Evolutionary conservation across 495 filamentous ascomycete species (phyloP).

Genomic region (Venustampulla echinocandica): DNA sequence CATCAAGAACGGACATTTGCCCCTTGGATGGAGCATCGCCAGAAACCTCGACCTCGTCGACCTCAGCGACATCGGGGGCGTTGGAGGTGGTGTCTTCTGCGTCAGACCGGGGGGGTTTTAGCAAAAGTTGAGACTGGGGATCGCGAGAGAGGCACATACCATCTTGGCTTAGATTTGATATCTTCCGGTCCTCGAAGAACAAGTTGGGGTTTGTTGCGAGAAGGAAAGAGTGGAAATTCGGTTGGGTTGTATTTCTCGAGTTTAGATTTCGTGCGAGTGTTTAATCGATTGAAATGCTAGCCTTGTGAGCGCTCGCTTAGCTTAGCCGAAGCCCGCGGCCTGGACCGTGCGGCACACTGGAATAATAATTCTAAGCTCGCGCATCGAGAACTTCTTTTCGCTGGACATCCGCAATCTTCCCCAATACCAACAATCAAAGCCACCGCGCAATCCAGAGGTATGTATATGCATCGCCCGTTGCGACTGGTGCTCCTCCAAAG

Average conservation of each 20-base stretch:
- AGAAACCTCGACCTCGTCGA: slow-evolving; percentile 85
- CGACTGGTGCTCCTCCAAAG: neutral
- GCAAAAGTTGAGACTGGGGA: neutral
- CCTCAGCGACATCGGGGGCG: slow-evolving; percentile 51
- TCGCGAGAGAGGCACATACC: slow-evolving; percentile 29
- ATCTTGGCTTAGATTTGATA: slow-evolving; percentile 38
- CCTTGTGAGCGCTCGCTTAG: neutral
- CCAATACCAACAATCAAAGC: slow-evolving; percentile 1
- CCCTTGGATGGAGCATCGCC: slow-evolving; percentile 74
- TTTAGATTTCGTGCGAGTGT: neutral
- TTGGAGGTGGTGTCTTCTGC: slow-evolving; percentile 62
- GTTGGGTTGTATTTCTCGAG: slow-evolving; percentile 1
- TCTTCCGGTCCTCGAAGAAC: slow-evolving; percentile 23
- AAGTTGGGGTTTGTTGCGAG: neutral
- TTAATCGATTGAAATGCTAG: neutral
- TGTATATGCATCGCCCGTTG: slow-evolving; percentile 23
- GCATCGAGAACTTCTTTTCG: neutral
- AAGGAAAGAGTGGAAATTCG: neutral
- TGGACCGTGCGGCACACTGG: slow-evolving; percentile 1
- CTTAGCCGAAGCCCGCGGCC: neutral
- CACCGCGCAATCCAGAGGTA: slow-evolving; percentile 20
- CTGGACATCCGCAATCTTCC: neutral
- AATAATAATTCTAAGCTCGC: too few species aligned
- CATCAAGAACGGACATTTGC: slow-evolving; percentile 96
- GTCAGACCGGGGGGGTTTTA: slow-evolving; percentile 42